These are phyloP conservation scores for Vitrella brassicaformis DNA, from an alignment of 73 alveolate species.

Conservation along the genomic window DNA sequence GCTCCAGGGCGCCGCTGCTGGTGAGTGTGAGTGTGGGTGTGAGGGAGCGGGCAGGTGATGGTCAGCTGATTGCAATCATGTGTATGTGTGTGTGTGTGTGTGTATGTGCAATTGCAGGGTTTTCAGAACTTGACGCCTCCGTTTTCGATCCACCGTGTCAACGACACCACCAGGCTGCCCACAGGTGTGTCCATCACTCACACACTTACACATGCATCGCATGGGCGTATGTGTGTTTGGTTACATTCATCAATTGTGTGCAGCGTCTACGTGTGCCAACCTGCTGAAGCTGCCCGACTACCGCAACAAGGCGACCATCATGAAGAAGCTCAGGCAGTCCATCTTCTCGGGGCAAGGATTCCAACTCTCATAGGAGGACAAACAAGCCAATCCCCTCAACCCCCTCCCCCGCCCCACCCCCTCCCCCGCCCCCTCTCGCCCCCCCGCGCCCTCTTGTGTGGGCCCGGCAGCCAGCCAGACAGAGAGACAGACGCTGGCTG, in stretches of 20 bases:
- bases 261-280: conserved; percentile 12
- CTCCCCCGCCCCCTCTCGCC: no score
- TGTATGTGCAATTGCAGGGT: conserved; percentile 4
- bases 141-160: conserved; percentile 28
- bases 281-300: conserved; percentile 32
- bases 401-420: no score
- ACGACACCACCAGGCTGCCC: conserved; percentile 21
- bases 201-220: background rate
- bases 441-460: no score
- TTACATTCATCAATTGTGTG: background rate
- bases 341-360: no score
- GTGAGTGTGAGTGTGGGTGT: conserved; percentile 1
- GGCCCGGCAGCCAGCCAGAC: no score
- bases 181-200: background rate
- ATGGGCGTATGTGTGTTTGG: background rate
- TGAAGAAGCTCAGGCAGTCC: conserved; percentile 21
- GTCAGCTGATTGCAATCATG: background rate
- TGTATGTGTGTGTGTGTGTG: background rate
- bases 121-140: conserved; percentile 22
- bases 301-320: conserved; percentile 5
- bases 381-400: no score
- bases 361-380: no score
- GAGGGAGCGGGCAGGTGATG: background rate
- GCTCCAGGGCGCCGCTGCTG: conserved; percentile 32
- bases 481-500: no score